Base-by-base conservation (phyloP, 257 asterid species). In the Jaltomata sinuosa region DNA sequence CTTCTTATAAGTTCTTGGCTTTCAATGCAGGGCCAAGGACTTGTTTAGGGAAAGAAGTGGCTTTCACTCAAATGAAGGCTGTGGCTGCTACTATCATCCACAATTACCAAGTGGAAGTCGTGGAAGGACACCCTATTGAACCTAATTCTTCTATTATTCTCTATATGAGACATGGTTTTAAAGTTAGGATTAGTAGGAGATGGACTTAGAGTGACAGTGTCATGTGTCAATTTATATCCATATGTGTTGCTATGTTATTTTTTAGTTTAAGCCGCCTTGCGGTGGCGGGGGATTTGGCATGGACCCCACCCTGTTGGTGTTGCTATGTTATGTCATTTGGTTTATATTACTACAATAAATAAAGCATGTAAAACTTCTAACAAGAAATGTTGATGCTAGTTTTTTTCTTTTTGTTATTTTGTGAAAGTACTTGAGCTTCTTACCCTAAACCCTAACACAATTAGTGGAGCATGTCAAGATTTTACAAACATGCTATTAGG, bases 91-190 rank as follows among this genome's bases (percentile, higher is more conserved):
- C 94, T 2, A 89, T 94, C 0, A 59, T 94, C 15, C 92, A 88
- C 79, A 91, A 93, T 79, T 94, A 91, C 14, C 45, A 85, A 21
- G 86, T 92, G 82, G 83, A 89, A 29, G 78, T 90, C 84, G 90
- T 91, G 85, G 40, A 91, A 83, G 95, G 91, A 6, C 95, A 92
- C 77, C 16, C 27, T 9, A 89, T 90, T 50, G 36, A 0, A 18
- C 94, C 97, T 83, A 92, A 91, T 89, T 86, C 86, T 19, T 94
- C 97, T 8, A 87, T 94, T 45, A 91, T 94, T 85, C 95, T 92
- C 31, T 91, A 92, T 74, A 92, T 94, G 92, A 89, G 90, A 54
- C 86, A 94, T 72, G 97, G 97, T 0, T 89, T 92, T 45, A 94
- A 89, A 85, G 97, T 89, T 25, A 88, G 83, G 85, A 85, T 92